Evolutionary conservation across 2,329 filamentous ascomycete genomes (phyloP).

Genomic region (Pleurostoma richardsiae): DNA sequence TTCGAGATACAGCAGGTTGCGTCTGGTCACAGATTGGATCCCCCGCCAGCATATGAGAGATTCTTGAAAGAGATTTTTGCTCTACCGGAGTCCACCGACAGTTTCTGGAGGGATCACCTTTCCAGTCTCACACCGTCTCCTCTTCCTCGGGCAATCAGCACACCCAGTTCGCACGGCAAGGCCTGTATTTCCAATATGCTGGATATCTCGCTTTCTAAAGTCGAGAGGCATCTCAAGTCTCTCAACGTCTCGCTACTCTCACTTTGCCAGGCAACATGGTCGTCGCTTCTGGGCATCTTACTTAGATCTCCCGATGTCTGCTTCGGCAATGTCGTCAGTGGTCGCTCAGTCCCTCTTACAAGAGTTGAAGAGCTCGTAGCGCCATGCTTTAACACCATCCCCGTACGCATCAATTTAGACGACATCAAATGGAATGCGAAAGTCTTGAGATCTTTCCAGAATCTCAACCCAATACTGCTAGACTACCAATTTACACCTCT

Average conservation of each 20-base stretch:
- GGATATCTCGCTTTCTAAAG: conserved; percentile 29
- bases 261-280: conserved; percentile 69
- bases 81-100: conserved; percentile 41
- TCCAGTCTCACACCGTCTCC: conserved; percentile 34
- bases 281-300: conserved; percentile 53
- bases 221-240: conserved; percentile 45
- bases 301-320: conserved; percentile 62
- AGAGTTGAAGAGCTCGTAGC: conserved; percentile 70
- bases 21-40: conserved; percentile 35
- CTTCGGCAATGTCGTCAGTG: conserved; percentile 83
- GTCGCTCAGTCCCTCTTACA: conserved; percentile 62
- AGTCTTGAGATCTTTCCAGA: conserved; percentile 56
- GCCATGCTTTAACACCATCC: conserved; percentile 88
- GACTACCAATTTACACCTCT: conserved; percentile 71
- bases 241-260: conserved; percentile 60
- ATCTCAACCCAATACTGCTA: conserved; percentile 55
- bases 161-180: neutral
- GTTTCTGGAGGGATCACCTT: conserved; percentile 63
- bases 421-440: conserved; percentile 44
- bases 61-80: conserved; percentile 59
- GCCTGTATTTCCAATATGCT: conserved; percentile 16
- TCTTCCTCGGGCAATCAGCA: neutral
- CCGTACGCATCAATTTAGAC: conserved; percentile 56
- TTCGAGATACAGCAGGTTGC: conserved; percentile 63
- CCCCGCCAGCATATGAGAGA: conserved; percentile 49